phyloP scores from a whole-genome alignment of 495 filamentous ascomycete genomes.

The Penicillium macrosclerotiorum region DNA sequence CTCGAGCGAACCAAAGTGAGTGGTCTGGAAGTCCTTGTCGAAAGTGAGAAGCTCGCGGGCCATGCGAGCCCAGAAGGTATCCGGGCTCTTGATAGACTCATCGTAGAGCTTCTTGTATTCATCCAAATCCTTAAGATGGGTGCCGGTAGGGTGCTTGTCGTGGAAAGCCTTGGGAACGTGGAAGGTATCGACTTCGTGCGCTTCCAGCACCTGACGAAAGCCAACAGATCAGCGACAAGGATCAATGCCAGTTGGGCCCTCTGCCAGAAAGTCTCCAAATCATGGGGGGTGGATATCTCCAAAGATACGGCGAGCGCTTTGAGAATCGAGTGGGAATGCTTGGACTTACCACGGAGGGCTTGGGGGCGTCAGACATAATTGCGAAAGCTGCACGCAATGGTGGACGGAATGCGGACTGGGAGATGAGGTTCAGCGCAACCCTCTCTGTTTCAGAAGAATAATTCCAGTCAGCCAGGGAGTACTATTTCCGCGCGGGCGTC shows the following conservation, averaged over 20 bases:
- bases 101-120: slow-evolving; percentile 94
- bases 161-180: slow-evolving; percentile 61
- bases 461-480: background rate
- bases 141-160: slow-evolving; percentile 68
- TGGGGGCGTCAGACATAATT: slow-evolving; percentile 67
- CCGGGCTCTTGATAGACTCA: slow-evolving; percentile 87
- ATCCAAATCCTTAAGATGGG: slow-evolving; percentile 68
- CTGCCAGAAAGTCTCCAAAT: too few relatives aligned
- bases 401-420: background rate
- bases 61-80: slow-evolving; percentile 85
- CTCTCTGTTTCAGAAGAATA: background rate
- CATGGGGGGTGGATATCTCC: too few relatives aligned
- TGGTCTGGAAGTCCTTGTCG: slow-evolving; percentile 89
- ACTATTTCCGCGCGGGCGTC: background rate
- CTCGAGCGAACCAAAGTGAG: slow-evolving; percentile 70
- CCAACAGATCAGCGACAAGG: background rate
- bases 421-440: background rate
- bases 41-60: slow-evolving; percentile 90
- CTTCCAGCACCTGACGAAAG: slow-evolving; percentile 55
- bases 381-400: slow-evolving; percentile 2
- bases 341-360: slow-evolving; percentile 66
- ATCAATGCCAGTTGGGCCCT: background rate
- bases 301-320: too few relatives aligned
- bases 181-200: slow-evolving; percentile 82
- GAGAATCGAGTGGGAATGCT: too few relatives aligned